phyloP scores from a whole-genome alignment of 108 stramenopile species.

The Discostella stelligeroides region DNA sequence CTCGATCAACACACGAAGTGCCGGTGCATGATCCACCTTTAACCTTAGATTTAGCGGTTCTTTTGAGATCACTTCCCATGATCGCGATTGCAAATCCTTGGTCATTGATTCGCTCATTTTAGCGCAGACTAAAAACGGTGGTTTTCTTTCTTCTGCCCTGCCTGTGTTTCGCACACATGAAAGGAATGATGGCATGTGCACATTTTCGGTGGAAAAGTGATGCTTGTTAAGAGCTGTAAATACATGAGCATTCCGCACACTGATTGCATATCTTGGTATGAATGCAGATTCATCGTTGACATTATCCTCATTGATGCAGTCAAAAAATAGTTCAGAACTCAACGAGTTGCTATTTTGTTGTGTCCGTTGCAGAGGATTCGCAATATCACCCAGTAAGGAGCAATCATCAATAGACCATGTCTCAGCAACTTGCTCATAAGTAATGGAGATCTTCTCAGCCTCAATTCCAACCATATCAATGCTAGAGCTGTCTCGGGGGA shows the following conservation, averaged over 20 bases:
- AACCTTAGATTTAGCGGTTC: slow-evolving; percentile 52
- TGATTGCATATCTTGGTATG: slow-evolving; percentile 40
- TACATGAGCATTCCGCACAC: slow-evolving; percentile 27
- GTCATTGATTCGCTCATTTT: slow-evolving; percentile 11
- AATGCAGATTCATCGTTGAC: slow-evolving; percentile 39
- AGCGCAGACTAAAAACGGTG: slow-evolving; percentile 41
- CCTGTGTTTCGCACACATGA: slow-evolving; percentile 35
- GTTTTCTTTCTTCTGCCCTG: slow-evolving; percentile 46
- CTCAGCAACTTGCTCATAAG: slow-evolving; percentile 26
- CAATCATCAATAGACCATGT: slow-evolving; percentile 38
- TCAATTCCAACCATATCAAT: slow-evolving; percentile 71
- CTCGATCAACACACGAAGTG: slow-evolving; percentile 62
- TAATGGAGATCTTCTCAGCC: slow-evolving; percentile 44
- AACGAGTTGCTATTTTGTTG: slow-evolving; percentile 10
- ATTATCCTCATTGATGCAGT: slow-evolving; percentile 32
- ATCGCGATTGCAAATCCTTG: slow-evolving; percentile 30
- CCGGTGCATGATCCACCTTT: slow-evolving; percentile 63
- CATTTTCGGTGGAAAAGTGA: slow-evolving; percentile 1
- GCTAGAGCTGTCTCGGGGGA: slow-evolving; percentile 63
- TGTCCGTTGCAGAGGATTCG: neutral
- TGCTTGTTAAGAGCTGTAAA: slow-evolving; percentile 46
- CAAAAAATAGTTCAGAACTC: slow-evolving; percentile 39
- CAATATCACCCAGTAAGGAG: slow-evolving; percentile 20
- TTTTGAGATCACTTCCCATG: slow-evolving; percentile 73
- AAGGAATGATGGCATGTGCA: slow-evolving; percentile 46